phyloP scores from a whole-genome alignment of 2,329 filamentous ascomycete species.

The Hypoxylon rubiginosum region DNA sequence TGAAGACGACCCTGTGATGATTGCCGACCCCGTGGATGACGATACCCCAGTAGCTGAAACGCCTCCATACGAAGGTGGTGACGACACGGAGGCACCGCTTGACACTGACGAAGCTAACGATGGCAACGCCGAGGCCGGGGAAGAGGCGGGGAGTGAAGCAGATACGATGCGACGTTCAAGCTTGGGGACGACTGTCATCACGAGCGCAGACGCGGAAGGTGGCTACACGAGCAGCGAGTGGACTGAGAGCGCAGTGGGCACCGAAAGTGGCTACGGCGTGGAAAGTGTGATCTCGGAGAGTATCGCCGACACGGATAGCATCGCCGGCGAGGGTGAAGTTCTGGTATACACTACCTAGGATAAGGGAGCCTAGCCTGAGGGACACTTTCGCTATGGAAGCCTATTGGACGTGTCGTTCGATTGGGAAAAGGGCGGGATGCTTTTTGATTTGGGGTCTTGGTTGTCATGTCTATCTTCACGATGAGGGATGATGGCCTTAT shows the following conservation, averaged over 20 bases:
- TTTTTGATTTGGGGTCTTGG: slow-evolving; percentile 7
- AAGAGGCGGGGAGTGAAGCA: slow-evolving; percentile 63
- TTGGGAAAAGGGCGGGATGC: not conserved
- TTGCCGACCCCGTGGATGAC: slow-evolving; percentile 46
- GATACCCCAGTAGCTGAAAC: slow-evolving; percentile 50
- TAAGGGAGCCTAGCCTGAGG: not conserved
- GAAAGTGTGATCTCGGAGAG: slow-evolving; percentile 49
- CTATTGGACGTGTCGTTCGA: not conserved
- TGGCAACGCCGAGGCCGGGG: slow-evolving; percentile 41
- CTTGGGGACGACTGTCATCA: slow-evolving; percentile 63
- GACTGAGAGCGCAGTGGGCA: slow-evolving; percentile 40
- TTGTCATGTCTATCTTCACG: slow-evolving; percentile 10
- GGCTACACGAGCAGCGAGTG: slow-evolving; percentile 60
- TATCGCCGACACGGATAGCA: slow-evolving; percentile 49
- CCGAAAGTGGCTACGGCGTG: slow-evolving; percentile 37
- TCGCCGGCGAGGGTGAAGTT: slow-evolving; percentile 53
- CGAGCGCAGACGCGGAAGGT: slow-evolving; percentile 45
- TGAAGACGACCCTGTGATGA: slow-evolving; percentile 44
- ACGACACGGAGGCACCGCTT: slow-evolving; percentile 27
- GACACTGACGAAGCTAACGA: slow-evolving; percentile 33
- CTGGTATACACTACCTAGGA: slow-evolving; percentile 53
- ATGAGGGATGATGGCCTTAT: slow-evolving; percentile 11
- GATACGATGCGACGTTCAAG: slow-evolving; percentile 64
- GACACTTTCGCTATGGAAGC: too few relatives aligned
- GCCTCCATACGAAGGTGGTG: slow-evolving; percentile 47